A percentile compares a stretch with the other conserved stretches of the same genome.
Conservation (phyloP, 2,329 filamentous ascomycete genomes). For the Alternaria triticina region DNA sequence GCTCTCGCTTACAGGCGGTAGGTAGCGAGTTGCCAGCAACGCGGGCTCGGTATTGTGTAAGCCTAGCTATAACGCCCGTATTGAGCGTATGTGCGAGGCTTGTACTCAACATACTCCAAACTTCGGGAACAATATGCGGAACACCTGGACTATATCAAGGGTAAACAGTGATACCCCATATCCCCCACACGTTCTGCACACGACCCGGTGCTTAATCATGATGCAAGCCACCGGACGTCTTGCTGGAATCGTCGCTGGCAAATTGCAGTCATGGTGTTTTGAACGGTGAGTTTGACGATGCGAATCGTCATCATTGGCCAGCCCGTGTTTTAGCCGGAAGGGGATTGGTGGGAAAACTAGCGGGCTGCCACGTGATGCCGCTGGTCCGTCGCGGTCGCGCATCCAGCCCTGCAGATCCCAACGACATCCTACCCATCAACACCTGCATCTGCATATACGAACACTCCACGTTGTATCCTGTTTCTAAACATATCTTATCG, state of each 20-base stretch:
- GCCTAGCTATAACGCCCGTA: conserved; percentile 17
- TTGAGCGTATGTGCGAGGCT: conserved; percentile 15
- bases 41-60: conserved; percentile 14
- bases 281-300: conserved; percentile 1
- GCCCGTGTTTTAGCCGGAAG: conserved; percentile 15
- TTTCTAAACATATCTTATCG: conserved; percentile 11
- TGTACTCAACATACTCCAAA: neutral
- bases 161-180: conserved; percentile 4
- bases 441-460: conserved; percentile 4
- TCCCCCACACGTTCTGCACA: neutral
- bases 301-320: conserved; percentile 10
- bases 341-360: conserved; percentile 21
- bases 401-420: conserved; percentile 1
- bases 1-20: conserved; percentile 21
- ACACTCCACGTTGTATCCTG: neutral
- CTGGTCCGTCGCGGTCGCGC: neutral
- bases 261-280: conserved; percentile 6
- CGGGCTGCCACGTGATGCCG: conserved; percentile 19
- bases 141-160: conserved; percentile 2
- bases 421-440: conserved; percentile 7
- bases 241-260: conserved; percentile 1
- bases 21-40: conserved; percentile 16
- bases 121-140: conserved; percentile 1
- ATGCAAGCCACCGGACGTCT: conserved; percentile 12
- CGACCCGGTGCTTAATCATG: neutral